phyloP scores from a whole-genome alignment of 345 rosid genomes.

The Excoecaria agallocha region DNA sequence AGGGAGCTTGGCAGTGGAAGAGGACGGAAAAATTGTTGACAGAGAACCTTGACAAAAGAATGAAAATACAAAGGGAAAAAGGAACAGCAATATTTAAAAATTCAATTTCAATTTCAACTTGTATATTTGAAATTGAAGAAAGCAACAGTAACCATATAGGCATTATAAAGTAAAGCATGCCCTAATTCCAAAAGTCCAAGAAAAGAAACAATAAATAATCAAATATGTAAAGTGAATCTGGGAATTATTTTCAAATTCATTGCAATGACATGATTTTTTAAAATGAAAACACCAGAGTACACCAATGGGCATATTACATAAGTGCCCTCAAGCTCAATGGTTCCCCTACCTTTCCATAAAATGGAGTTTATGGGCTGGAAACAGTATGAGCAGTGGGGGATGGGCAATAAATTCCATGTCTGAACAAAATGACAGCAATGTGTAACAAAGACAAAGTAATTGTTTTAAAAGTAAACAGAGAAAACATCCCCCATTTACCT shows the following conservation, averaged over 20 bases:
- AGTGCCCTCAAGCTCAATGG: background rate
- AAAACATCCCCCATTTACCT: background rate
- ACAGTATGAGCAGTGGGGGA: background rate
- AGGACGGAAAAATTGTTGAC: background rate
- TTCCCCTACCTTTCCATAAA: background rate
- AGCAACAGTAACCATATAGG: background rate
- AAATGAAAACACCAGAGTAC: background rate
- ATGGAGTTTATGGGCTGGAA: background rate
- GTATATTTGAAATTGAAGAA: too few species aligned
- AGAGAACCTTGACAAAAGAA: background rate
- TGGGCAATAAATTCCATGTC: background rate
- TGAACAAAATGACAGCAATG: background rate
- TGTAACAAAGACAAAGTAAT: background rate
- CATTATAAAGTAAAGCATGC: background rate
- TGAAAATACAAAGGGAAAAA: background rate
- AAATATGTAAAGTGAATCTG: background rate
- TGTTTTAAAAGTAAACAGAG: background rate
- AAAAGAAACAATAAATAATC: background rate
- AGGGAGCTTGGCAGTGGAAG: background rate
- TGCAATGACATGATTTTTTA: background rate
- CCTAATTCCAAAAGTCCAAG: background rate
- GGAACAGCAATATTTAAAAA: background rate
- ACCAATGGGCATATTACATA: background rate
- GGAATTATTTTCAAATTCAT: background rate
- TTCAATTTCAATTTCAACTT: background rate